Base-by-base conservation (phyloP, 371 early-diverging fungal species). In the Syncephalastrum racemosum region DNA sequence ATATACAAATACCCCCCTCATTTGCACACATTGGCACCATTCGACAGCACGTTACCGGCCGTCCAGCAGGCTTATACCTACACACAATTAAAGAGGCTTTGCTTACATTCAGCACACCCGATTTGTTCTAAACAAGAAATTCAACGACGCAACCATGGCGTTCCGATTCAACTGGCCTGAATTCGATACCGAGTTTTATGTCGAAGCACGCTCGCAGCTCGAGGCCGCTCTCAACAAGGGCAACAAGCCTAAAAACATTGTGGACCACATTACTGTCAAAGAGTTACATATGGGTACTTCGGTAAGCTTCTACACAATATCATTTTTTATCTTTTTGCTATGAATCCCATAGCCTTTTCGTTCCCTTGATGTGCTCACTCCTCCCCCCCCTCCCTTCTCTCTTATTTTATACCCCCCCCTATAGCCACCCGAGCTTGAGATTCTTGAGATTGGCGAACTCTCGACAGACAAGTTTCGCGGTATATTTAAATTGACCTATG, bases 361-460 rank as follows among this genome's bases (percentile, higher is more conserved):
- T 25, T 51, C 10, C 47, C 16, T 48, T 16, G 15, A 4, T 64
- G 18, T 24, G 27, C n/a, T 62, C 20, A 62, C 3, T 62, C 18
- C n/a, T 12, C 36, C 36, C 12, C 36, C 12, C 36, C 12, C 12
- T 31, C n/a, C 36, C 36, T 12, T 31, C 36, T 31, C 36, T 31
- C 12, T 31, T 25, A 25, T 31, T 31, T 31, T 8, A 31, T 31
- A 10, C 10, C 8, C 10, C 8, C 15, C 39, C 5, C 27, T 44
- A 6, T 72, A 92, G 90, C 91, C 99, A 19, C 99, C 99, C 14
- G 96, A 95, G 46, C 82, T 99, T 24, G 98, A 97, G 65, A 94
- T 99, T 59, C 74, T 99, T n/a, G 99, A 99, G 63, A 94, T 99
- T 60, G 92, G 96, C 39, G 99, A 99, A 56, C 81, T 99, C 23